A percentile compares a stretch with the other conserved stretches of the same genome.
These are phyloP conservation scores for Fremontodendron californicum DNA, from an alignment of 345 rosid species.

Conservation along the genomic window DNA sequence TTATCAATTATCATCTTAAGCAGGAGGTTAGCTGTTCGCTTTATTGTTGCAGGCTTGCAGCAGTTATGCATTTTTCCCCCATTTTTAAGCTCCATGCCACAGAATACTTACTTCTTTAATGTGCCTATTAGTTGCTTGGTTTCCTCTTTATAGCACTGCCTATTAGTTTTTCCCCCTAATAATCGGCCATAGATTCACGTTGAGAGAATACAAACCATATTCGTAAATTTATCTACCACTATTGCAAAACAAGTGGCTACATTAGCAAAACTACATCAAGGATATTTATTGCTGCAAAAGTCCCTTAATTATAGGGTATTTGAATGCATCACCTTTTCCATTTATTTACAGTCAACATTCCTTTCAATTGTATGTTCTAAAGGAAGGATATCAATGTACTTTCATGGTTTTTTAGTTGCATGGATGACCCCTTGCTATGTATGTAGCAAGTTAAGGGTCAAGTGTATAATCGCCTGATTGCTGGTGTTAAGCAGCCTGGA, in stretches of 20 bases:
- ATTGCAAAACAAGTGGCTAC: background rate
- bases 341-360: background rate
- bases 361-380: background rate
- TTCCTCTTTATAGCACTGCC: background rate
- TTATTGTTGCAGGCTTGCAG: background rate
- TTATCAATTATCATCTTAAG: constrained; percentile 2
- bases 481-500: background rate
- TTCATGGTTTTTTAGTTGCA: background rate
- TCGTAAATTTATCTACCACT: background rate
- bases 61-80: constrained; percentile 1
- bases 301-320: background rate
- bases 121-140: background rate
- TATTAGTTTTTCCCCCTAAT: background rate
- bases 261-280: background rate
- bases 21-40: background rate
- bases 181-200: background rate
- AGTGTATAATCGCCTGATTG: background rate
- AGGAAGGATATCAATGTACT: background rate
- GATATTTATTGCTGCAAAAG: background rate
- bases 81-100: background rate
- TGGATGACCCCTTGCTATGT: background rate
- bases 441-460: background rate
- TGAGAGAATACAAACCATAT: background rate
- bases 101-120: background rate
- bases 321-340: background rate